phyloP scores from a whole-genome alignment of 1,139 yeast genomes.

The Scheffersomyces illinoinensis region DNA sequence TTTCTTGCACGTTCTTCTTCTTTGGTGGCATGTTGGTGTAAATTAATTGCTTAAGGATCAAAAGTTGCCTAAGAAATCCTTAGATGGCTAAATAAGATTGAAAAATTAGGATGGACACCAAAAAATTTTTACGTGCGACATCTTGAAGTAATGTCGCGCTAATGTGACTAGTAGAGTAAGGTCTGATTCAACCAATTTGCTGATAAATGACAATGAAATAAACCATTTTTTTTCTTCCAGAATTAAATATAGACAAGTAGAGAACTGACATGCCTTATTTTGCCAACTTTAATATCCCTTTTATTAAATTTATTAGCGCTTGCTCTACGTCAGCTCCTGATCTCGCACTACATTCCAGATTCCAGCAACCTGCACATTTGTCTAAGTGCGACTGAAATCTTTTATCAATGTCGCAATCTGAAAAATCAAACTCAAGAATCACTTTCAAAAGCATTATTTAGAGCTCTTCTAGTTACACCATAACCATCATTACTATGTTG shows the following conservation, averaged over 20 bases:
- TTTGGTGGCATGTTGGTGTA: slow-evolving; percentile 78
- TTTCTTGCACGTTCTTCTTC: slow-evolving; percentile 81
- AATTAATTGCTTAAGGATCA: background rate
- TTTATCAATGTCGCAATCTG: background rate
- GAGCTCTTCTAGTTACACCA: background rate
- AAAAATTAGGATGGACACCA: background rate
- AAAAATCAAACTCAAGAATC: background rate
- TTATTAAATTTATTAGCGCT: too few relatives aligned
- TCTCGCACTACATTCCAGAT: too few relatives aligned
- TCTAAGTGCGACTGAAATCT: too few relatives aligned
- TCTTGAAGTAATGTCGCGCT: background rate
- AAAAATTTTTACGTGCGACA: background rate
- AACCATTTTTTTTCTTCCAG: too few relatives aligned
- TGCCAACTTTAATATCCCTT: too few relatives aligned
- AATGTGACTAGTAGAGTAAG: background rate
- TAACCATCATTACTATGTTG: background rate
- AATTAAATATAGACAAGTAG: too few relatives aligned
- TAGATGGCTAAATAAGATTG: background rate
- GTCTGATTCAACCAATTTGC: background rate
- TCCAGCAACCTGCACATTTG: too few relatives aligned
- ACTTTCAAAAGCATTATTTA: too few relatives aligned
- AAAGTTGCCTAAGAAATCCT: background rate
- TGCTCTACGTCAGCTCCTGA: too few relatives aligned
- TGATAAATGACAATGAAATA: too few relatives aligned
- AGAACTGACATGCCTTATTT: too few relatives aligned